These are phyloP conservation scores for Elongisporangium senticosum DNA, from an alignment of 352 stramenopile genomes.

Conservation along the genomic window DNA sequence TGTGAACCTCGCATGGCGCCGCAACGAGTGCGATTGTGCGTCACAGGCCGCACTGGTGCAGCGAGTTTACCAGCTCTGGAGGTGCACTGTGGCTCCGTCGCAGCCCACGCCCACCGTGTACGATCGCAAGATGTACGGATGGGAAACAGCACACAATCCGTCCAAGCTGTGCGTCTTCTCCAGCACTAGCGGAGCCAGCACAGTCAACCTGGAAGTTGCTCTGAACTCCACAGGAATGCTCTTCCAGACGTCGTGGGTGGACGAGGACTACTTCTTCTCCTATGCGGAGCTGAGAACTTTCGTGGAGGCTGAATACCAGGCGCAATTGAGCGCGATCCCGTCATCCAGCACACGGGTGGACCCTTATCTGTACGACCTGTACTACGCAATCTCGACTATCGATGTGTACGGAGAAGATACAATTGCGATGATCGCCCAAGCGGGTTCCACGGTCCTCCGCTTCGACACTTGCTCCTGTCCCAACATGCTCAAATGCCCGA, in stretches of 20 bases:
- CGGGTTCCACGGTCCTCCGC: constrained; percentile 39
- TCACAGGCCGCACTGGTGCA: constrained; percentile 83
- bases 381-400: constrained; percentile 82
- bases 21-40: constrained; percentile 91
- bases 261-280: constrained; percentile 50
- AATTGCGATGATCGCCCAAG: constrained; percentile 45
- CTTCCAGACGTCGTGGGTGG: constrained; percentile 67
- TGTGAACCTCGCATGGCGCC: constrained; percentile 79
- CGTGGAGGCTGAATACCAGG: constrained; percentile 37
- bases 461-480: constrained; percentile 93
- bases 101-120: constrained; percentile 18
- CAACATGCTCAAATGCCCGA: constrained; percentile 91
- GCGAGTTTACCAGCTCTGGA: constrained; percentile 92
- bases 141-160: constrained; percentile 43
- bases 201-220: constrained; percentile 20
- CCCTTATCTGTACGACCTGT: constrained; percentile 90
- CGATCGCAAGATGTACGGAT: constrained; percentile 48
- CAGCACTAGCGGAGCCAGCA: constrained; percentile 11
- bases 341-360: constrained; percentile 51
- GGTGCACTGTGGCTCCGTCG: constrained; percentile 74
- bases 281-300: constrained; percentile 72
- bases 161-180: constrained; percentile 52
- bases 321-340: constrained; percentile 24
- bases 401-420: constrained; percentile 85
- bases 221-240: constrained; percentile 32